Evolutionary conservation across 345 rosid genomes (phyloP).

Genomic region (Clarkia xantiana): DNA sequence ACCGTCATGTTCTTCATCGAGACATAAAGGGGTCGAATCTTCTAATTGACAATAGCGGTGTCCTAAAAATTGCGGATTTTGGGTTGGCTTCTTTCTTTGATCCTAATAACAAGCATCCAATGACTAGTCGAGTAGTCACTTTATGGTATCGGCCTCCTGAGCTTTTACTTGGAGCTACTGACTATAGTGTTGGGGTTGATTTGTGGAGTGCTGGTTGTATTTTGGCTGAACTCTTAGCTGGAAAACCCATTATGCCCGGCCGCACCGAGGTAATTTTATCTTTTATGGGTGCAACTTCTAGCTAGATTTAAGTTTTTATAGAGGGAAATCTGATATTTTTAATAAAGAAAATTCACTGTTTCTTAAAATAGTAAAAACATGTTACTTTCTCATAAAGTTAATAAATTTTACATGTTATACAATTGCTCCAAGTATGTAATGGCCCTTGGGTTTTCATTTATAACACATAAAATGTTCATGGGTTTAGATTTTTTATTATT

Average conservation of each 20-base stretch:
- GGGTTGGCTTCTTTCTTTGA: conserved; percentile 29
- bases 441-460: too few species aligned
- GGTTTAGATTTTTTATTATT: background rate
- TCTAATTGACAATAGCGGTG: conserved; percentile 27
- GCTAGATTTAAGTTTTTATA: background rate
- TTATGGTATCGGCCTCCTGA: conserved; percentile 39
- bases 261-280: conserved; percentile 25
- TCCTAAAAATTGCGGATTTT: conserved; percentile 38
- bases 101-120: conserved; percentile 27
- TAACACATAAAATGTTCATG: background rate
- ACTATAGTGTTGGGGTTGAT: conserved; percentile 31
- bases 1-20: conserved; percentile 29
- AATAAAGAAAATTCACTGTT: too few species aligned
- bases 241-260: conserved; percentile 36
- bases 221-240: conserved; percentile 30
- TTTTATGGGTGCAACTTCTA: background rate
- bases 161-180: conserved; percentile 35
- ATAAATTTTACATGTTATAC: too few species aligned
- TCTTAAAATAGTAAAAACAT: too few species aligned
- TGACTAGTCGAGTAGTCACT: conserved; percentile 41
- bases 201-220: conserved; percentile 44
- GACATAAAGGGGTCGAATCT: conserved; percentile 38
- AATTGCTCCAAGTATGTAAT: too few species aligned
- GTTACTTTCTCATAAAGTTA: too few species aligned
- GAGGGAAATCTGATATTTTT: too few species aligned